Evolutionary conservation across 164 flowering plant species (phyloP), one percentile per base, ranked within the genome.

Genomic region (Tinospora cordifolia): DNA sequence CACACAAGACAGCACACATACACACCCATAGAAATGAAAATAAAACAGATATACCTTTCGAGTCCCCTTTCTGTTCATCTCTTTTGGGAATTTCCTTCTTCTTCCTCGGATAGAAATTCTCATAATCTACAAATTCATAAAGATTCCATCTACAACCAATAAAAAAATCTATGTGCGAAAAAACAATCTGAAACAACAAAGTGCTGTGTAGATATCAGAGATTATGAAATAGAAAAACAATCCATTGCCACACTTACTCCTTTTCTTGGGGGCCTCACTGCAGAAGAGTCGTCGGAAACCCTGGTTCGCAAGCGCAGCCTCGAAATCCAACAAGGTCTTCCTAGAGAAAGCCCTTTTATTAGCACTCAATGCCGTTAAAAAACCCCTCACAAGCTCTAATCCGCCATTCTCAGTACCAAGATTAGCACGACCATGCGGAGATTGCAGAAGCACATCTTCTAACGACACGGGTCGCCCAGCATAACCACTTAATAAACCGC

Each of bases 71-170:
- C 74, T 86, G 84, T 39, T 75, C 87, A 59, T 82, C 76, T 46
- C 75, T 81, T 80, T 91, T 90, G 3, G 97, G 93, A 25, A 78
- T 79, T 74, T 88, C 93, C 82, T 86, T 86, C 86, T 86, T 91
- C 24, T 81, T 82, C 76, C 88, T 91, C 0, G 93, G 93, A 72
- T 82, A 86, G 69, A 81, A 91, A 66, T 91, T 91, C 83, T 91
- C 97, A 79, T 84, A 89, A 69, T 86, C 95, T 91, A 78, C 67
- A 74, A 62, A 59, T 44, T 24, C 40, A 25, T 17, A 34, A 69
- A 67, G 3, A 36, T 6, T 1, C 10, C 17, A 25, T 7, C 17
- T 2, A 66, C 36, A 25, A 17, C 25, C 69, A 46, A 46, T 46
- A 24, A 66, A 21, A 21, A 15, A 39, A 22, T 34, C 30, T 25